Evolutionary conservation across 2,329 filamentous ascomycete genomes (phyloP).

Genomic region (Xylariaceae sp.): DNA sequence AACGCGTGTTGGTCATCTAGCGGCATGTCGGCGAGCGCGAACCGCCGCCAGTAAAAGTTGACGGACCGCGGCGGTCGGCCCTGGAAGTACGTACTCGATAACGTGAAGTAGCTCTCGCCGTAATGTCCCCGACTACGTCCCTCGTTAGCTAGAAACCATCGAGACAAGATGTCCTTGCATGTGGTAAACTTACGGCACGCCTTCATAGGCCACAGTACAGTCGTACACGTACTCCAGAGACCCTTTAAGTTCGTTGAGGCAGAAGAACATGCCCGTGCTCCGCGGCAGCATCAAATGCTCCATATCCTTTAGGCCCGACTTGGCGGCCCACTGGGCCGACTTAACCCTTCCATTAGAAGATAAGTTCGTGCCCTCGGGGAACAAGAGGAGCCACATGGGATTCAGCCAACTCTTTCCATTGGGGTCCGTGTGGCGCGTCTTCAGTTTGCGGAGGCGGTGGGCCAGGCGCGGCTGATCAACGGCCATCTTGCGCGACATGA

Average conservation of each 20-base stretch:
- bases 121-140: conserved; percentile 69
- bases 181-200: conserved; percentile 72
- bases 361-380: conserved; percentile 85
- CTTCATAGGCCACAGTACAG: conserved; percentile 95
- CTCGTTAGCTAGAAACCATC: conserved; percentile 14
- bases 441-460: conserved; percentile 72
- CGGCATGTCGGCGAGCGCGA: conserved; percentile 78
- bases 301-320: conserved; percentile 71
- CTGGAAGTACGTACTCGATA: conserved; percentile 85
- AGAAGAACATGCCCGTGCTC: conserved; percentile 80
- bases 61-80: conserved; percentile 91
- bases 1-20: conserved; percentile 74
- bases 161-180: not conserved
- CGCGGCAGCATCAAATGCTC: conserved; percentile 77
- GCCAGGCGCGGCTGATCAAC: conserved; percentile 76
- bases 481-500: conserved; percentile 87
- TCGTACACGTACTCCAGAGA: conserved; percentile 85
- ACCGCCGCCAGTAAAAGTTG: conserved; percentile 95
- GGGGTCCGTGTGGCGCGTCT: conserved; percentile 56
- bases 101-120: conserved; percentile 88
- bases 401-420: conserved; percentile 60
- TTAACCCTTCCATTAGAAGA: conserved; percentile 70
- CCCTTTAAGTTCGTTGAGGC: conserved; percentile 72
- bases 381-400: conserved; percentile 89
- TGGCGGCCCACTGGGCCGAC: conserved; percentile 76